These are phyloP conservation scores for Wickerhamiella pararugosa DNA, from an alignment of 1,139 yeast species.

Conservation along the genomic window DNA sequence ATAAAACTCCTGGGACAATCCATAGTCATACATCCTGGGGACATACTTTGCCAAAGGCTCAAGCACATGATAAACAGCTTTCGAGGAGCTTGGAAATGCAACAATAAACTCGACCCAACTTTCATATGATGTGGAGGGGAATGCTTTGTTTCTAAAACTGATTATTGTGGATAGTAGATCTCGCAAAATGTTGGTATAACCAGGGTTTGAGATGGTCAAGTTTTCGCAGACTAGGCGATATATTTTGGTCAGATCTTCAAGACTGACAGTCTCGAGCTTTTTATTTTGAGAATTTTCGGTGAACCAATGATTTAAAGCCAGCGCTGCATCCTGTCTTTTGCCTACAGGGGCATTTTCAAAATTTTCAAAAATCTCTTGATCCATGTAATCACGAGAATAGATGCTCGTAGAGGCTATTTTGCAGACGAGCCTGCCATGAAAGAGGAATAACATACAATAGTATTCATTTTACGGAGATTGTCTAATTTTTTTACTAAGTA, in stretches of 20 bases:
- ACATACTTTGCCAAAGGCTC: conserved; percentile 40
- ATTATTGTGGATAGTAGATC: conserved; percentile 43
- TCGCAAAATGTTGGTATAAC: conserved; percentile 51
- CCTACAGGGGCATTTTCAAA: too few species aligned
- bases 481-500: too few species aligned
- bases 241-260: conserved; percentile 14
- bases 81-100: conserved; percentile 33
- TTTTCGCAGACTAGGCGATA: conserved; percentile 48
- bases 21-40: conserved; percentile 30
- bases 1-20: conserved; percentile 32
- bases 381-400: too few species aligned
- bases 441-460: too few species aligned
- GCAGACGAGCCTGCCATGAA: too few species aligned
- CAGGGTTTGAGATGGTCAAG: conserved; percentile 58
- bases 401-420: too few species aligned
- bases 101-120: conserved; percentile 35
- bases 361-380: too few species aligned
- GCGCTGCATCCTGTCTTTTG: too few species aligned
- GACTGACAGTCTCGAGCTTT: background rate
- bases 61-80: conserved; percentile 44
- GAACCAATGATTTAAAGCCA: too few species aligned
- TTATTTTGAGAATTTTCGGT: too few species aligned
- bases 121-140: conserved; percentile 9
- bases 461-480: too few species aligned
- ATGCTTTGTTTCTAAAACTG: conserved; percentile 21